Percentiles rank a stretch among this genome's conserved stretches.
Conservation (phyloP, 208 protist species). For the Leishmania tropica region DNA sequence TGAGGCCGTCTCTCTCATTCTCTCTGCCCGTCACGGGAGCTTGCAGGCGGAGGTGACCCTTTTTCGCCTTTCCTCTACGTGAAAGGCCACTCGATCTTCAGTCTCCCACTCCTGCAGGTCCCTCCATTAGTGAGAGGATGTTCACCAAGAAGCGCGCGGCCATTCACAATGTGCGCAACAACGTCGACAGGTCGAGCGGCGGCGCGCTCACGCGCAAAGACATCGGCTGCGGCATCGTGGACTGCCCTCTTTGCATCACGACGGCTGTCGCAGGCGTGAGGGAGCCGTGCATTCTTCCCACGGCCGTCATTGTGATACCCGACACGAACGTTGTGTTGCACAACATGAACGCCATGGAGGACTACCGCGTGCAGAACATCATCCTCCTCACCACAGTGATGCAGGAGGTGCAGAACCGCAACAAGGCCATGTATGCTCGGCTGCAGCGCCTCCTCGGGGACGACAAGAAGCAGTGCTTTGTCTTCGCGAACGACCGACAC, state of each 20-base stretch:
- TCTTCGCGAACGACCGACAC: constrained; percentile 93
- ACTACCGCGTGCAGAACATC: constrained; percentile 77
- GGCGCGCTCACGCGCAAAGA: constrained; percentile 72
- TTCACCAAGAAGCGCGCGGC: constrained; percentile 75
- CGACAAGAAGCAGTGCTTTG: constrained; percentile 77
- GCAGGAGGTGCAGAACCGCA: constrained; percentile 90
- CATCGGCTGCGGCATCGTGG: constrained; percentile 75
- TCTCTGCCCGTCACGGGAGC: not conserved
- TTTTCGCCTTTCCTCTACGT: not conserved
- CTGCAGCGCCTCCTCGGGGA: constrained; percentile 79
- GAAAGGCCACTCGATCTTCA: not conserved
- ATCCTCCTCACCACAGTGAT: constrained; percentile 90
- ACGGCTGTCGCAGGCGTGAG: constrained; percentile 30
- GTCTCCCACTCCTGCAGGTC: not conserved
- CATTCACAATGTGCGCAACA: constrained; percentile 54
- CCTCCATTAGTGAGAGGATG: constrained; percentile 33
- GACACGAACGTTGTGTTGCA: constrained; percentile 94
- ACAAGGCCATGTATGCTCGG: constrained; percentile 87
- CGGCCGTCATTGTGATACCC: constrained; percentile 62
- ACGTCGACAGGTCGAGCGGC: constrained; percentile 9
- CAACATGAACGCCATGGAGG: constrained; percentile 93
- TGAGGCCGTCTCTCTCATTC: not conserved
- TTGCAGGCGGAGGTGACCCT: not conserved
- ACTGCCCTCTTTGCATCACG: constrained; percentile 54
- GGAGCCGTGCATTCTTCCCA: constrained; percentile 34